These are phyloP conservation scores for Colletotrichum filicis DNA, from an alignment of 2,329 filamentous ascomycete genomes.

Conservation along the genomic window DNA sequence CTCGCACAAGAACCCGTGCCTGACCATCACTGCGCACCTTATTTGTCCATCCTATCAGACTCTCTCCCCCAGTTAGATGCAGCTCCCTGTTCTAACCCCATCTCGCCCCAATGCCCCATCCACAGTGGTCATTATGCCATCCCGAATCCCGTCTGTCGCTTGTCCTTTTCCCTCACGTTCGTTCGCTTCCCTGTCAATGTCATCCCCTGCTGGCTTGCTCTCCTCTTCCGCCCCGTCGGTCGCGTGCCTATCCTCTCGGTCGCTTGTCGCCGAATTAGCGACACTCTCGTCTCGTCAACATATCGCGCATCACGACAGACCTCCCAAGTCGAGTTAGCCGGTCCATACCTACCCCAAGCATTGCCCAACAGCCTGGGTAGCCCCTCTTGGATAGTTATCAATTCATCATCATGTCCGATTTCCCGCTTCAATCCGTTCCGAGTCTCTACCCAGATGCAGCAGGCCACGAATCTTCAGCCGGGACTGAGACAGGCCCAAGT, in stretches of 20 bases:
- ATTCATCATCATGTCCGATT: not conserved
- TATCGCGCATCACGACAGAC: conserved; percentile 22
- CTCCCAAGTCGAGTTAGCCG: conserved; percentile 29
- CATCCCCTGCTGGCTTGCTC: not conserved
- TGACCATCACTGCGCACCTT: conserved; percentile 19
- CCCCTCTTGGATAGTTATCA: not conserved
- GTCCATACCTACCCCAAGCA: not conserved
- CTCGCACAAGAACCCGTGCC: not conserved
- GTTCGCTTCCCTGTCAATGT: not conserved
- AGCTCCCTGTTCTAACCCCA: conserved; percentile 21
- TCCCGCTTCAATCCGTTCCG: conserved; percentile 19
- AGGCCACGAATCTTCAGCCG: conserved; percentile 11
- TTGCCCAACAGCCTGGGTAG: not conserved
- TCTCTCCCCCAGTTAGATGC: conserved; percentile 13
- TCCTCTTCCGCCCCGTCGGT: not conserved
- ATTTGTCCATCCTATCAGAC: conserved; percentile 31
- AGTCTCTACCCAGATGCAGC: conserved; percentile 4
- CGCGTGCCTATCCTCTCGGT: conserved; percentile 14
- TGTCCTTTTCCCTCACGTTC: not conserved
- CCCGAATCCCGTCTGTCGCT: not conserved
- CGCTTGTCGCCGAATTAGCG: conserved; percentile 6
- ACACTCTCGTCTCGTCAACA: not conserved
- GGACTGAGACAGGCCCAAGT: conserved; percentile 5
- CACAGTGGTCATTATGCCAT: not conserved
- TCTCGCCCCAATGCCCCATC: conserved; percentile 4